Base-by-base conservation (phyloP, 2,329 filamentous ascomycete genomes). In the Aspergillus nomiae region DNA sequence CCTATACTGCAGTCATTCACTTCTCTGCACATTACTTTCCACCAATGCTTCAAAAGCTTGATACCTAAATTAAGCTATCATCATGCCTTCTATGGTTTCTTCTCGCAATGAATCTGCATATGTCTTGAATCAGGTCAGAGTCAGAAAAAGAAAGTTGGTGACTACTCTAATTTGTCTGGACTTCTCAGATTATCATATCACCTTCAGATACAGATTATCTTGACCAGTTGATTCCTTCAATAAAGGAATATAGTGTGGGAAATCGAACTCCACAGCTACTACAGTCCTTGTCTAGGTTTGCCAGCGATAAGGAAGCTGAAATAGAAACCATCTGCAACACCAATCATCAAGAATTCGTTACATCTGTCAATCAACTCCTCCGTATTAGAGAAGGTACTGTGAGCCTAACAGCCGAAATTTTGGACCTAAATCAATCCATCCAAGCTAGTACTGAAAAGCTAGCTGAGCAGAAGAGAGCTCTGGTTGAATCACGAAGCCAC, bases 281-380 rank as follows among this genome's bases (percentile, higher is more conserved):
- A 56, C 90, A 94, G 70, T 91, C 91, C 64, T 84, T 96, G 61
- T 87, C 89, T 53, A 88, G 89, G 69, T 96, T 97, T 77, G 92
- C 94, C 38, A 89, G 90, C 69, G 92, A 95, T 54, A 90, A 94
- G 64, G 95, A 99, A 77, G 80, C 87, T 16, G 94, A 98, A 71
- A 98, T 99, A 68, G 95, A 99, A 80, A 88, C 88, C 26, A 96
- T 98, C 71, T 97, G 95, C 71, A 89, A 97, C 72, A 94, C 92
- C 12, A 97, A 97, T 72, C 95, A 99, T 73, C 94, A 98, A 74
- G 95, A 97, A 73, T 99, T 99, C 74, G 90, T 98, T 38, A 88
- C 87, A 67, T 97, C 94, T 0, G 93, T 99, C 69, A 96, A 95
- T 72, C 92, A 96, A 74, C 86, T 99, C n/a, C 91, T 98, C 70